Evolutionary conservation across 1,284 basidiomycete genomes (phyloP).

Genomic region (Cutaneotrichosporon sp.): DNA sequence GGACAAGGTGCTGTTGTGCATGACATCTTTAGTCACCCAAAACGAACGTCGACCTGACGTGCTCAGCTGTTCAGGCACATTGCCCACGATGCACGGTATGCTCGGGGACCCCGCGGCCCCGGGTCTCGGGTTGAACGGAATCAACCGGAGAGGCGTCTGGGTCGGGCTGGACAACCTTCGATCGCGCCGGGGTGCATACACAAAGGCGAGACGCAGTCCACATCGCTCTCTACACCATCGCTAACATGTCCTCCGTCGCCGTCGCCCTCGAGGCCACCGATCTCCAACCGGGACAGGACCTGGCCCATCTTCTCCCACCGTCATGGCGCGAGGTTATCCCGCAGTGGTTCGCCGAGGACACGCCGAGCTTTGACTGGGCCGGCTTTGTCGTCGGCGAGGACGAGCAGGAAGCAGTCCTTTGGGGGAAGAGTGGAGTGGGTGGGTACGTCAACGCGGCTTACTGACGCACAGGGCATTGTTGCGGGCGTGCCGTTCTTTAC

Average conservation of each 20-base stretch:
- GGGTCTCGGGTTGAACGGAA: too few relatives aligned
- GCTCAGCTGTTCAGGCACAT: too few relatives aligned
- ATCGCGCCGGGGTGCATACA: too few relatives aligned
- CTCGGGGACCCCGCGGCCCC: too few relatives aligned
- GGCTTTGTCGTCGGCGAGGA: slow-evolving; percentile 95
- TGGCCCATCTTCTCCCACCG: slow-evolving; percentile 70
- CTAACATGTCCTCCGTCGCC: neutral
- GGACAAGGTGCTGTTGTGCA: too few relatives aligned
- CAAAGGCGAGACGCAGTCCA: too few relatives aligned
- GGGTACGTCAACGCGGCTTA: too few relatives aligned
- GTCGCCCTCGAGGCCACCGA: slow-evolving; percentile 13
- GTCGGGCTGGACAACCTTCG: too few relatives aligned
- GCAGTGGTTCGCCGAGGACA: slow-evolving; percentile 87
- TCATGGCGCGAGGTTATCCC: slow-evolving; percentile 80
- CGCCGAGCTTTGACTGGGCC: slow-evolving; percentile 93
- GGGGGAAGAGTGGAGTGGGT: slow-evolving; percentile 59
- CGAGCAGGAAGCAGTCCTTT: slow-evolving; percentile 75
- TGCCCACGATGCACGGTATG: too few relatives aligned
- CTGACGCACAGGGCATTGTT: slow-evolving; percentile 62
- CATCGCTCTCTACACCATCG: neutral
- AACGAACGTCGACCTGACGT: too few relatives aligned
- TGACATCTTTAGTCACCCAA: too few relatives aligned
- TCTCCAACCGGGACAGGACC: slow-evolving; percentile 35
- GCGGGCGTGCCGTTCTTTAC: slow-evolving; percentile 95
- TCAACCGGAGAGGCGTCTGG: too few relatives aligned